Evolutionary conservation across 495 filamentous ascomycete genomes (phyloP), one percentile per base, ranked within the genome.

Genomic region (Hyaloscypha variabilis): DNA sequence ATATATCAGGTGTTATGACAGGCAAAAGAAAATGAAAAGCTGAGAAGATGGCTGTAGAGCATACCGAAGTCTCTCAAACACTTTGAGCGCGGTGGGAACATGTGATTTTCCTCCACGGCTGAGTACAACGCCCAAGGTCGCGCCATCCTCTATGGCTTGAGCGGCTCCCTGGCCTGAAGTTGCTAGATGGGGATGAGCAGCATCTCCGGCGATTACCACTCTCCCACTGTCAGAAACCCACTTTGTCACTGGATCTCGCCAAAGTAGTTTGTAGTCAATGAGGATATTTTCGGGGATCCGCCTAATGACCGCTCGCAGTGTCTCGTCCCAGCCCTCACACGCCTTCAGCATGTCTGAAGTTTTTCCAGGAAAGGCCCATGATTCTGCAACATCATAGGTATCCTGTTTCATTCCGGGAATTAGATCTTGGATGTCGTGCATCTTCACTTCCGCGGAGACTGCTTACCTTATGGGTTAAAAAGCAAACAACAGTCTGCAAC

Each of bases 141-240:
- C 76, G 3, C 81, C 87, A 67, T 88, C 87, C 67, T 89, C 87
- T 66, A 89, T 75, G 1, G 87, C 86, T 68, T 87, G 85, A 10
- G 83, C 84, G 0, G 83, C 86, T 0, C 86, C 87, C 66, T 86
- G 82, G 0, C 79, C 82, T 6, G 79, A 81, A 28, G 85, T 87
- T 0, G 85, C 85, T 6, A 88, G 73, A 46, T 85, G 78, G 2
- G 85, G 79, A 72, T 90, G 87, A 30, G 86, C 86, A 2, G 84
- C 79, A 62, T 88, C 87, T 21, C 86, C 86, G 57, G 87, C 61
- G 57, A 86, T 76, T 11, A 78, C 79, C 10, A 88, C 79, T 8
- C 77, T 75, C 17, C 78, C 76, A 4, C n/a, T 14, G 0, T 59
- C 56, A 8, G 56, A 31, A n/a, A 59, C 28, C 56, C 56, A 59